These are phyloP conservation scores for Domatiomyces globalis DNA, from an alignment of 2,329 filamentous ascomycete genomes.

Conservation along the genomic window DNA sequence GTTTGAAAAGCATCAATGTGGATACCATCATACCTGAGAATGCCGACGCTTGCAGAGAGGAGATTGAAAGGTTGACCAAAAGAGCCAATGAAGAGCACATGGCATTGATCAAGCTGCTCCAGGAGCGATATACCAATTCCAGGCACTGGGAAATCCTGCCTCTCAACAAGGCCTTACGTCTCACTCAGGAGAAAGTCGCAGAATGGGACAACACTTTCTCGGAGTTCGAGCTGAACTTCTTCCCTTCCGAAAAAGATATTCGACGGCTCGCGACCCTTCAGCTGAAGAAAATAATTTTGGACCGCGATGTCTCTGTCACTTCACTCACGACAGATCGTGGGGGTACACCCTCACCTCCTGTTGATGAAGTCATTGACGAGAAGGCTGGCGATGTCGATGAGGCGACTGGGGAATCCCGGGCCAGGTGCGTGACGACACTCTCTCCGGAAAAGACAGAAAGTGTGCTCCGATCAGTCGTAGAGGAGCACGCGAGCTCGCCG, in stretches of 20 bases:
- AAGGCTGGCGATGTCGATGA: slow-evolving; percentile 23
- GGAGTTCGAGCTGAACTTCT: slow-evolving; percentile 83
- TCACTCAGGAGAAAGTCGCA: slow-evolving; percentile 81
- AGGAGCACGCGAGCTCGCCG: slow-evolving; percentile 40
- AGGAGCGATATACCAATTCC: slow-evolving; percentile 81
- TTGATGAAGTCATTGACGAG: slow-evolving; percentile 21
- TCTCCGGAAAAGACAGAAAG: slow-evolving; percentile 50
- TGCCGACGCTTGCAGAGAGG: slow-evolving; percentile 61
- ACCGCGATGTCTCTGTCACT: slow-evolving; percentile 66
- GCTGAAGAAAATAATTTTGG: slow-evolving; percentile 85
- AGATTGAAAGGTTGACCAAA: slow-evolving; percentile 64
- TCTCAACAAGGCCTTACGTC: slow-evolving; percentile 72
- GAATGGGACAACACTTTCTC: slow-evolving; percentile 86
- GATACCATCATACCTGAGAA: slow-evolving; percentile 85
- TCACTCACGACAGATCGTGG: slow-evolving; percentile 59
- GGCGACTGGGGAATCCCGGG: slow-evolving; percentile 20
- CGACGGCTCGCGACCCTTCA: slow-evolving; percentile 81
- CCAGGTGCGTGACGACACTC: slow-evolving; percentile 32
- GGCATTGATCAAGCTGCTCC: slow-evolving; percentile 59
- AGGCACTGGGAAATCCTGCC: slow-evolving; percentile 96
- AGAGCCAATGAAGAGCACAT: slow-evolving; percentile 74
- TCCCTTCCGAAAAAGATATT: slow-evolving; percentile 92
- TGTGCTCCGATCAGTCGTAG: slow-evolving; percentile 50
- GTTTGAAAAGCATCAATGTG: slow-evolving; percentile 76
- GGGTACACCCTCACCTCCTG: slow-evolving; percentile 38